Percentiles rank a stretch among this genome's conserved stretches.
phyloP scores from a whole-genome alignment of 2,329 filamentous ascomycete genomes.

The Sporothrix protearum region DNA sequence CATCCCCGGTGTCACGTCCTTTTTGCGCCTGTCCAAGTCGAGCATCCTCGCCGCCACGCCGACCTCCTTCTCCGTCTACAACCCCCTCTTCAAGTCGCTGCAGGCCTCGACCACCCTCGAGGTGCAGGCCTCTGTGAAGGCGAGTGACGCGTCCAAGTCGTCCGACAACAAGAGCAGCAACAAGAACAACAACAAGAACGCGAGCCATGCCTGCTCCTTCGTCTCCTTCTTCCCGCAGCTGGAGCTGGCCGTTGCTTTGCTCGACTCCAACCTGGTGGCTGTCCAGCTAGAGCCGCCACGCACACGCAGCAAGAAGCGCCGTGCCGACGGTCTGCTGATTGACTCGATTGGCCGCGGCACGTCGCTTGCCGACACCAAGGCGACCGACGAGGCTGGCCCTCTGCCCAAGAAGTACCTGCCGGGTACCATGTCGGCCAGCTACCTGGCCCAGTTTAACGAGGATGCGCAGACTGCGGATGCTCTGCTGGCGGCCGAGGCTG shows the following conservation, averaged over 20 bases:
- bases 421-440: constrained; percentile 50
- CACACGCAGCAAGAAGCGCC: constrained; percentile 52
- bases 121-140: constrained; percentile 29
- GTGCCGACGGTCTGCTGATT: constrained; percentile 61
- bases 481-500: constrained; percentile 45
- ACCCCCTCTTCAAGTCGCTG: constrained; percentile 64
- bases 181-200: constrained; percentile 19
- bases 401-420: constrained; percentile 38
- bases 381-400: background rate
- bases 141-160: constrained; percentile 33
- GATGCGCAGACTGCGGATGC: constrained; percentile 49
- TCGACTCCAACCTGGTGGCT: constrained; percentile 61
- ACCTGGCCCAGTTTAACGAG: constrained; percentile 44
- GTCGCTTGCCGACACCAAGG: constrained; percentile 16
- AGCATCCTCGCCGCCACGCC: constrained; percentile 61
- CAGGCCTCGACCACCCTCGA: constrained; percentile 50
- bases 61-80: constrained; percentile 59
- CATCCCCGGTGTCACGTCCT: constrained; percentile 54
- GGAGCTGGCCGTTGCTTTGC: constrained; percentile 62
- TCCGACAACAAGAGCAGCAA: constrained; percentile 23
- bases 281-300: constrained; percentile 65
- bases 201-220: constrained; percentile 41
- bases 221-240: constrained; percentile 62
- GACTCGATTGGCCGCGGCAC: constrained; percentile 70
- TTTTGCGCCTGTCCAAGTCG: constrained; percentile 63